Percentiles rank a stretch among this genome's conserved stretches.
These are phyloP conservation scores for Nannizziopsis barbatae DNA, from an alignment of 2,329 filamentous ascomycete genomes.

Conservation along the genomic window DNA sequence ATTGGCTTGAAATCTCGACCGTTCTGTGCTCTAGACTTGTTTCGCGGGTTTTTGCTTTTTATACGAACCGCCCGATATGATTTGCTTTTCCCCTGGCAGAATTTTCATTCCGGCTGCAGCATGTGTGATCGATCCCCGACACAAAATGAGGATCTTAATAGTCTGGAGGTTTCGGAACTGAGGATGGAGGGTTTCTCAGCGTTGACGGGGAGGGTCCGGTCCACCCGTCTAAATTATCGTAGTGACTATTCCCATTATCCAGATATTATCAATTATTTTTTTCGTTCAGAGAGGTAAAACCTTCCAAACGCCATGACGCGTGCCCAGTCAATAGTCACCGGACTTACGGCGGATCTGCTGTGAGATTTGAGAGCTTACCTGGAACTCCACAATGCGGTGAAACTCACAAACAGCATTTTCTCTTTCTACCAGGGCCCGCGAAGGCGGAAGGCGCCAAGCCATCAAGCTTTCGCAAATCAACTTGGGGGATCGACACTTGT, in stretches of 20 bases:
- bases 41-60: background rate
- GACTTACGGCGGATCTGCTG: background rate
- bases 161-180: background rate
- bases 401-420: no score
- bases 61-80: background rate
- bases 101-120: background rate
- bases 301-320: background rate
- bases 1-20: no score
- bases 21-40: background rate
- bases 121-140: background rate
- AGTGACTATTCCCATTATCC: no score
- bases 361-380: no score
- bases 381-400: no score
- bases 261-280: no score
- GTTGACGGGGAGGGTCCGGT: background rate
- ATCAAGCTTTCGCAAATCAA: background rate
- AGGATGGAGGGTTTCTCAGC: no score
- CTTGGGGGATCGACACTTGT: background rate
- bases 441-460: background rate
- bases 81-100: slow-evolving; percentile 4
- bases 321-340: background rate
- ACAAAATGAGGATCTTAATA: background rate
- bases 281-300: no score
- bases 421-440: no score
- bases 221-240: no score